Conservation (phyloP, 2,329 filamentous ascomycete species). For the Botrytis squamosa region DNA sequence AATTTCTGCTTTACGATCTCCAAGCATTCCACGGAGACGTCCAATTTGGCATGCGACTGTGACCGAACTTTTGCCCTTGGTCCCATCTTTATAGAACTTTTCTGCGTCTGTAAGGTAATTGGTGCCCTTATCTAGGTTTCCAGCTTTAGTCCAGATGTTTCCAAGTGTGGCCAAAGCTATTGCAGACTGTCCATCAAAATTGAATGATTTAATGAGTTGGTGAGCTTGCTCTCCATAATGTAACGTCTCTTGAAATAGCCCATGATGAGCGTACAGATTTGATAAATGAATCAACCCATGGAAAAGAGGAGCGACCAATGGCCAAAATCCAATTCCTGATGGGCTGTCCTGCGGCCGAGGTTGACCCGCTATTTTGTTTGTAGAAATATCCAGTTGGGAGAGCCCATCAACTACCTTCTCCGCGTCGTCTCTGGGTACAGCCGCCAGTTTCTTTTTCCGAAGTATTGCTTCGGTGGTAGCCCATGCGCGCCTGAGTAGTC, state of each 20-base stretch:
- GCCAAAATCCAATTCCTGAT: slow-evolving; percentile 73
- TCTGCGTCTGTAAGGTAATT: slow-evolving; percentile 55
- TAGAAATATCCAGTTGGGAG: slow-evolving; percentile 40
- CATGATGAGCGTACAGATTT: slow-evolving; percentile 76
- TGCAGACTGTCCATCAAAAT: slow-evolving; percentile 45
- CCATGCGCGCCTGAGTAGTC: slow-evolving; percentile 45
- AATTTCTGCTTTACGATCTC: slow-evolving; percentile 48
- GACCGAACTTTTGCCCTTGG: slow-evolving; percentile 47
- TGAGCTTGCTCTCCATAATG: slow-evolving; percentile 85
- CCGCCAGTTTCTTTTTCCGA: slow-evolving; percentile 17
- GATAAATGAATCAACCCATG: slow-evolving; percentile 72
- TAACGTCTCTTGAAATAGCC: slow-evolving; percentile 82
- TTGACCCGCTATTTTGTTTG: slow-evolving; percentile 45
- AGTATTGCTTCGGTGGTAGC: slow-evolving; percentile 38
- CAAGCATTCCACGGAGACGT: slow-evolving; percentile 51
- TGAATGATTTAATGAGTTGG: slow-evolving; percentile 58
- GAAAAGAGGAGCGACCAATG: slow-evolving; percentile 71
- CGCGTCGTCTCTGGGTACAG: slow-evolving; percentile 20
- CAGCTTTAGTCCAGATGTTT: slow-evolving; percentile 56
- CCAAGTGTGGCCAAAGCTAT: slow-evolving; percentile 56
- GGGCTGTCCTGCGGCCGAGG: slow-evolving; percentile 34
- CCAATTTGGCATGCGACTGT: slow-evolving; percentile 55
- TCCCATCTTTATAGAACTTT: slow-evolving; percentile 49
- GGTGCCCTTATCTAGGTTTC: slow-evolving; percentile 57
- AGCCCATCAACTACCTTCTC: slow-evolving; percentile 38